Percentiles rank a stretch among this genome's conserved stretches.
Evolutionary conservation across 768 basidiomycete species (phyloP).

Genomic region (Boletus fagicola): DNA sequence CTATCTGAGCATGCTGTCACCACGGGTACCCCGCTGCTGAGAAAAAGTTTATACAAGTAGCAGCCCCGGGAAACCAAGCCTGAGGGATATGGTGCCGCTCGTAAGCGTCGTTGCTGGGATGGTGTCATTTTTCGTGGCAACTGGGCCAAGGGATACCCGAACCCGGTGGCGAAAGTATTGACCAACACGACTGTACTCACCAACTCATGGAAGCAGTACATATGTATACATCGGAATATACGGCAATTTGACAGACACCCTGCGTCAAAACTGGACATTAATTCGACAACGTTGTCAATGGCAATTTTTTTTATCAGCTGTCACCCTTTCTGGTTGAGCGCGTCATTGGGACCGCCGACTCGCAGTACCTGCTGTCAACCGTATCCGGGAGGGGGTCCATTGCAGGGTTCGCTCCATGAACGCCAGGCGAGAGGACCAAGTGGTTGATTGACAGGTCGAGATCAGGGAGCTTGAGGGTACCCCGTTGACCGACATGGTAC

Average conservation of each 20-base stretch:
- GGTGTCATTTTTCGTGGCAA: neutral
- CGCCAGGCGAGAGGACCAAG: neutral
- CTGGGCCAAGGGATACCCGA: neutral
- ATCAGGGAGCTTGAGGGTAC: neutral
- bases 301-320: neutral
- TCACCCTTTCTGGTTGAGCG: neutral
- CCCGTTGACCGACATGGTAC: neutral
- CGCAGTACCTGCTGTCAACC: neutral
- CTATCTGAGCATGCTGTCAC: neutral
- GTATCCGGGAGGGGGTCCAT: neutral
- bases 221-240: neutral
- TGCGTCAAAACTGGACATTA: neutral
- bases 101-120: neutral
- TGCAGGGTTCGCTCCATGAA: neutral
- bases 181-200: neutral
- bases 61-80: neutral
- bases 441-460: neutral
- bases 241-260: neutral
- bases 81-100: neutral
- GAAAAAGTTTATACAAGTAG: no score
- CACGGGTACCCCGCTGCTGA: no score
- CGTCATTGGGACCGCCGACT: neutral
- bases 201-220: neutral
- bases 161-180: neutral
- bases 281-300: neutral